Percentiles rank a stretch among this genome's conserved stretches.
Conservation (phyloP, 805 yeast species). For the Ogataea degrootiae region DNA sequence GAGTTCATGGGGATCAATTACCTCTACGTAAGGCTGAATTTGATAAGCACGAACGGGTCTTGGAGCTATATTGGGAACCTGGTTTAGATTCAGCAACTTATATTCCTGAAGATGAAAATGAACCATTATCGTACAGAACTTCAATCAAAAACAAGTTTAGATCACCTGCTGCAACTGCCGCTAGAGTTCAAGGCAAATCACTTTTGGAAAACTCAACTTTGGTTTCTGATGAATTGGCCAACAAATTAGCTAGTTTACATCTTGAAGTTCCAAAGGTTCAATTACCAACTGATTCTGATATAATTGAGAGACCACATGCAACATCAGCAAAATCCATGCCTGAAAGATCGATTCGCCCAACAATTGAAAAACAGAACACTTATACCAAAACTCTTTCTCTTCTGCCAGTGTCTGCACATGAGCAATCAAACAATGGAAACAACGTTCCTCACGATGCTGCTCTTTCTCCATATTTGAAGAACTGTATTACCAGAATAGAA, state of each 20-base stretch:
- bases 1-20: conserved; percentile 96
- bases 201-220: conserved; percentile 27
- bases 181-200: conserved; percentile 45
- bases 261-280: conserved; percentile 43
- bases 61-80: conserved; percentile 89
- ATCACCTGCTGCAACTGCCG: conserved; percentile 68
- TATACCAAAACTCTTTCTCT: conserved; percentile 4
- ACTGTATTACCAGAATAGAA: conserved; percentile 56
- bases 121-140: conserved; percentile 68
- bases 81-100: conserved; percentile 90
- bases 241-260: conserved; percentile 46
- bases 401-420: conserved; percentile 4
- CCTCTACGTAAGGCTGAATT: conserved; percentile 92
- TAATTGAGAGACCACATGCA: conserved; percentile 8
- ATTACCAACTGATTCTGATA: conserved; percentile 19
- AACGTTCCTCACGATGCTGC: conserved; percentile 27
- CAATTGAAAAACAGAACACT: conserved; percentile 4
- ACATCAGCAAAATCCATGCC: conserved; percentile 26
- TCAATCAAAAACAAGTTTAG: conserved; percentile 76
- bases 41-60: conserved; percentile 57
- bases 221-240: conserved; percentile 39
- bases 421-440: neutral
- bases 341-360: conserved; percentile 20
- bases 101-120: conserved; percentile 85
- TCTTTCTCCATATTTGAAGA: conserved; percentile 53